Percentiles rank a stretch among this genome's conserved stretches.
Evolutionary conservation across 768 basidiomycete genomes (phyloP).

Genomic region (Boletus tylopilopsis): DNA sequence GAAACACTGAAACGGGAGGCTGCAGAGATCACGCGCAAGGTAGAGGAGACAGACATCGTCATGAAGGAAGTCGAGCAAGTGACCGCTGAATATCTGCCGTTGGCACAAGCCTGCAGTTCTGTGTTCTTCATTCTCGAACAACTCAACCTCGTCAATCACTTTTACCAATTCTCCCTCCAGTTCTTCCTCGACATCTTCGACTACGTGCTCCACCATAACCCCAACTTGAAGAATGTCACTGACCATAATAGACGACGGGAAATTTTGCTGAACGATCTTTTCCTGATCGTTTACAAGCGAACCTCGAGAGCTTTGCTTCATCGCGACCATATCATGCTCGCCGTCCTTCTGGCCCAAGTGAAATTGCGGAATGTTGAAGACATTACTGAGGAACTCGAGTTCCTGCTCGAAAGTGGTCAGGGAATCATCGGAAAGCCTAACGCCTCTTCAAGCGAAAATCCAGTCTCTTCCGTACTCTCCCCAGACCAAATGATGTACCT

Average conservation of each 20-base stretch:
- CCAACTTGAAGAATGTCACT: constrained; percentile 75
- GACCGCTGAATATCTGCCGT: constrained; percentile 88
- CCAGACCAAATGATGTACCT: constrained; percentile 69
- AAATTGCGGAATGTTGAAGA: constrained; percentile 79
- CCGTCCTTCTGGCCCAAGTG: constrained; percentile 85
- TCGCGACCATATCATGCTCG: constrained; percentile 87
- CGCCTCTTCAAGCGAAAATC: constrained; percentile 33
- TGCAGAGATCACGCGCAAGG: constrained; percentile 91
- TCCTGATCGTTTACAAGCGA: constrained; percentile 82
- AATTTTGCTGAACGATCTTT: constrained; percentile 83
- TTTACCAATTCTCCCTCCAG: constrained; percentile 96
- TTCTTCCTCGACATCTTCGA: constrained; percentile 99
- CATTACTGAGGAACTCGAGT: constrained; percentile 81
- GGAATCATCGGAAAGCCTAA: constrained; percentile 42
- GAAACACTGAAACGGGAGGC: constrained; percentile 96
- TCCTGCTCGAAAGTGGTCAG: constrained; percentile 87
- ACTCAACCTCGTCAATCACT: constrained; percentile 90
- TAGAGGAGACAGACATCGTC: constrained; percentile 92
- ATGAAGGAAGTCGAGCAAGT: constrained; percentile 97
- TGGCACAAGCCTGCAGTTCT: constrained; percentile 94
- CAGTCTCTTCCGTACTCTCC: constrained; percentile 48
- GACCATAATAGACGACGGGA: constrained; percentile 72
- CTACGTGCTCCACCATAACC: constrained; percentile 88
- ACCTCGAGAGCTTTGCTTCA: constrained; percentile 90
- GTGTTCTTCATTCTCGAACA: constrained; percentile 98